phyloP scores from a whole-genome alignment of 2,329 filamentous ascomycete genomes.

The Phyllosticta ampelicida region DNA sequence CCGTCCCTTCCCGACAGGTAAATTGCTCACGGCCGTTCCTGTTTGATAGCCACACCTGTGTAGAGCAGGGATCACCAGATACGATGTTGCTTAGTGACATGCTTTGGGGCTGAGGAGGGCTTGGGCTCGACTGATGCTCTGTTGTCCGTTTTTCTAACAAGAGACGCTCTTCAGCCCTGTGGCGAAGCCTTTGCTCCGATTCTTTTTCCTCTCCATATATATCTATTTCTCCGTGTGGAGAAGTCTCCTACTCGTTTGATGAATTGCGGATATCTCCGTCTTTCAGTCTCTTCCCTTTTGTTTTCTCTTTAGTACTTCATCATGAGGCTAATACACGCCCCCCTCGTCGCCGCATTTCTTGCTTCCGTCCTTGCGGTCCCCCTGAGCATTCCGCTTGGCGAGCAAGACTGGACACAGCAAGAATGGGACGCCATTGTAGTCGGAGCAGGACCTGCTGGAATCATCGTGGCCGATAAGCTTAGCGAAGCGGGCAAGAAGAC shows the following conservation, averaged over 20 bases:
- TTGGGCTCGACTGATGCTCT: background rate
- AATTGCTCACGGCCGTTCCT: background rate
- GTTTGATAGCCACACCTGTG: background rate
- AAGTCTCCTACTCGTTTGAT: background rate
- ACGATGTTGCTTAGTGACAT: background rate
- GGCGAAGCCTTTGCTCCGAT: background rate
- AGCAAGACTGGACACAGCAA: constrained; percentile 5
- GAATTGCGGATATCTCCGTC: background rate
- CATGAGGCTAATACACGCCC: constrained; percentile 1
- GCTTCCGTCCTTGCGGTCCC: constrained; percentile 3
- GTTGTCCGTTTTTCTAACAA: background rate
- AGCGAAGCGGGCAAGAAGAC: constrained; percentile 43
- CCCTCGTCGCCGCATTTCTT: background rate
- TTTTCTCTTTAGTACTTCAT: background rate
- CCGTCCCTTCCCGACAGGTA: background rate
- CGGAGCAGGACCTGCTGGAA: constrained; percentile 43
- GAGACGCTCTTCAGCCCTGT: background rate
- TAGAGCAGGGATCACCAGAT: background rate
- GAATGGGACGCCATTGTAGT: constrained; percentile 29
- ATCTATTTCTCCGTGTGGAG: background rate
- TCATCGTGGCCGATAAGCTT: constrained; percentile 42
- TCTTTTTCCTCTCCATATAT: background rate
- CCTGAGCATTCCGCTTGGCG: background rate
- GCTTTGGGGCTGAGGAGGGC: background rate
- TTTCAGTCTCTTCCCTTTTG: background rate